These are phyloP conservation scores for Phytophthora aleatoria DNA, from an alignment of 352 stramenopile genomes.

Conservation along the genomic window DNA sequence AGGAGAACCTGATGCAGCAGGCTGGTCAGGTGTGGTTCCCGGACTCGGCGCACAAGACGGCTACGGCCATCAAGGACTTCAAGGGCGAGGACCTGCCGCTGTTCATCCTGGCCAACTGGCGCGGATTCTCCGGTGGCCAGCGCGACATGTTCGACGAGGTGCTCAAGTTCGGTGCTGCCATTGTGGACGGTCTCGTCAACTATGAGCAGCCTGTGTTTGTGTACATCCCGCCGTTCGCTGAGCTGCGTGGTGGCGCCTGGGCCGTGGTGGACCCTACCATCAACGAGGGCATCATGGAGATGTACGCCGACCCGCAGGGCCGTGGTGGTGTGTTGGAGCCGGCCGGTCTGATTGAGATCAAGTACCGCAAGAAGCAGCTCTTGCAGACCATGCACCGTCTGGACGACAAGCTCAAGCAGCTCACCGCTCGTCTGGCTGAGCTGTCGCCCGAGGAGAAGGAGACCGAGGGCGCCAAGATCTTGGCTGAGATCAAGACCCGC, in stretches of 20 bases:
- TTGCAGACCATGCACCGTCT: slow-evolving; percentile 96
- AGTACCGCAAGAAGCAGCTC: slow-evolving; percentile 99
- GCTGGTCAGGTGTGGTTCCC: slow-evolving; percentile 99
- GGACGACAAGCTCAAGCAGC: slow-evolving; percentile 91
- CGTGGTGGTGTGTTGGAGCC: slow-evolving; percentile 98
- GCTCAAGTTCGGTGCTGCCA: slow-evolving; percentile 99
- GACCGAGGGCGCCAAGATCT: slow-evolving; percentile 62
- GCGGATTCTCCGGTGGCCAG: slow-evolving; percentile 99
- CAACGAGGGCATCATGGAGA: slow-evolving; percentile 99
- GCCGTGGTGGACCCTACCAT: slow-evolving; percentile 99
- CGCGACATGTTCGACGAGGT: slow-evolving; percentile 99
- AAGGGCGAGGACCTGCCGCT: slow-evolving; percentile 98
- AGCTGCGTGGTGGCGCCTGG: slow-evolving; percentile 99
- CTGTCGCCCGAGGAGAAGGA: slow-evolving; percentile 55
- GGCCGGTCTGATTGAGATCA: slow-evolving; percentile 98
- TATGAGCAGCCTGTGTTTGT: slow-evolving; percentile 99
- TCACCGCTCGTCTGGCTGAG: slow-evolving; percentile 78
- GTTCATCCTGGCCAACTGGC: slow-evolving; percentile 99
- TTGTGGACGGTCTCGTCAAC: slow-evolving; percentile 99
- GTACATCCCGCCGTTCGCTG: slow-evolving; percentile 99
- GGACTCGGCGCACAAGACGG: slow-evolving; percentile 99
- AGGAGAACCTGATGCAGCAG: slow-evolving; percentile 97
- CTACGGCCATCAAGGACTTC: slow-evolving; percentile 99
- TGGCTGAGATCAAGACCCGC: slow-evolving; percentile 91
- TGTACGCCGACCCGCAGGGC: slow-evolving; percentile 96